Conservation (phyloP, 352 stramenopile genomes). For the Phytophthora fragariaefolia region DNA sequence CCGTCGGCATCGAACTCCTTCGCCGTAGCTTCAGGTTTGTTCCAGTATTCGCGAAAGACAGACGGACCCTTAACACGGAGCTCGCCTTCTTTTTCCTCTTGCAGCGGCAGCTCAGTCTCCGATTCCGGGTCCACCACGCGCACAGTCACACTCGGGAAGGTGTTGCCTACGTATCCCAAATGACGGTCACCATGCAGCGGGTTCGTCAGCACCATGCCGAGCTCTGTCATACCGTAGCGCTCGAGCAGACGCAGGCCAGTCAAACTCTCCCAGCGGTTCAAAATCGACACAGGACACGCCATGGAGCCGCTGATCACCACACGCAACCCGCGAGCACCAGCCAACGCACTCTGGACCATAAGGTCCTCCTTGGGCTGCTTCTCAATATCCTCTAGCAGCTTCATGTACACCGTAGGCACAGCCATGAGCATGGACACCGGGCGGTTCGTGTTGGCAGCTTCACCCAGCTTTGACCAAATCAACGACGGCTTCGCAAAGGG, state of each 20-base stretch:
- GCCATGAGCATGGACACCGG: slow-evolving; percentile 88
- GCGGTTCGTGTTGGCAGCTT: slow-evolving; percentile 26
- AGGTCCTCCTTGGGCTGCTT: slow-evolving; percentile 29
- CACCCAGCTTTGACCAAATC: slow-evolving; percentile 67
- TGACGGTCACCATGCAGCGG: slow-evolving; percentile 71
- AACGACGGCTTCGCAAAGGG: slow-evolving; percentile 53
- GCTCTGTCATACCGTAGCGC: slow-evolving; percentile 93
- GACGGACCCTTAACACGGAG: slow-evolving; percentile 86
- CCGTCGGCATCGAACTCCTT: slow-evolving; percentile 87
- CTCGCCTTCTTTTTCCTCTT: slow-evolving; percentile 69
- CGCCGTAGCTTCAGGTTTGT: slow-evolving; percentile 78
- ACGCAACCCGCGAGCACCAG: slow-evolving; percentile 39
- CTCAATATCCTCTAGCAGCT: slow-evolving; percentile 82
- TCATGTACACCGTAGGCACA: slow-evolving; percentile 92
- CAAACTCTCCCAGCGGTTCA: slow-evolving; percentile 81
- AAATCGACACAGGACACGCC: slow-evolving; percentile 82
- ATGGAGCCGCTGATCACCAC: slow-evolving; percentile 88
- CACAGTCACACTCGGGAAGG: slow-evolving; percentile 85
- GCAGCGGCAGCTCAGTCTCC: slow-evolving; percentile 46
- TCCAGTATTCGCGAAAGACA: slow-evolving; percentile 91
- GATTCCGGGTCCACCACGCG: slow-evolving; percentile 84
- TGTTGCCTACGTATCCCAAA: slow-evolving; percentile 84
- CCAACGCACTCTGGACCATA: slow-evolving; percentile 16
- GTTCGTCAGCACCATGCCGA: slow-evolving; percentile 93
- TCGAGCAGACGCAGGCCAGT: slow-evolving; percentile 89